These are phyloP conservation scores for Begonia loranthoides DNA, from an alignment of 306 rosid genomes.

Conservation along the genomic window DNA sequence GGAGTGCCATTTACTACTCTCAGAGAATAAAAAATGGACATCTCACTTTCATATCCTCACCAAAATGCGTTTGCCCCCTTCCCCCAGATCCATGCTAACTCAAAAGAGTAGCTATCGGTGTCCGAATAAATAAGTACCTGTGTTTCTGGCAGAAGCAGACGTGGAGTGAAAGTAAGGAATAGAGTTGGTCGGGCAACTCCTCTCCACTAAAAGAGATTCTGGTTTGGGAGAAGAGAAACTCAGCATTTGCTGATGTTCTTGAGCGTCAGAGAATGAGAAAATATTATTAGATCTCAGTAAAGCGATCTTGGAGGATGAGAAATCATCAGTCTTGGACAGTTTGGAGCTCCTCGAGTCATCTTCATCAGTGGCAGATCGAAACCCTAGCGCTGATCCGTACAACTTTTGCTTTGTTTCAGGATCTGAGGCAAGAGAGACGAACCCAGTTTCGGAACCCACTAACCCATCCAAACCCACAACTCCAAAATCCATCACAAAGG, in stretches of 20 bases:
- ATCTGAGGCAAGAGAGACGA: conserved; percentile 40
- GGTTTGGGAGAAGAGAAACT: conserved; percentile 70
- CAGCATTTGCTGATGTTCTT: conserved; percentile 47
- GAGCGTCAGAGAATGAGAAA: conserved; percentile 31
- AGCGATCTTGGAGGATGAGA: conserved; percentile 27
- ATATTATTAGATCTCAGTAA: conserved; percentile 43
- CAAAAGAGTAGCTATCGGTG: too few species aligned
- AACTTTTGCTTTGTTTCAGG: conserved; percentile 48
- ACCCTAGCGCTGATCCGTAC: conserved; percentile 51
- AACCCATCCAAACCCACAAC: conserved; percentile 58
- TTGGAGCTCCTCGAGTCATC: conserved; percentile 44
- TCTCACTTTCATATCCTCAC: conserved; percentile 5
- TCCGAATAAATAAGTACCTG: conserved; percentile 25
- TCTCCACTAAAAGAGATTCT: conserved; percentile 27
- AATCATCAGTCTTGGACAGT: conserved; percentile 25
- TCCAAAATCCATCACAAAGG: conserved; percentile 59
- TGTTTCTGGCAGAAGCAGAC: conserved; percentile 32
- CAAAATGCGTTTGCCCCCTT: neutral
- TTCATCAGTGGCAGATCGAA: conserved; percentile 41
- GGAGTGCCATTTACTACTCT: neutral
- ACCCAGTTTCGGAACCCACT: conserved; percentile 43
- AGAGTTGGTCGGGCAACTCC: conserved; percentile 17
- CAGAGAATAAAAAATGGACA: neutral
- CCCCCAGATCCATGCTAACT: too few species aligned
- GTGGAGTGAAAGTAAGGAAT: conserved; percentile 20